A percentile compares a stretch with the other conserved stretches of the same genome.
Conservation (phyloP, 345 rosid genomes). For the Eucalyptus fibrosa region DNA sequence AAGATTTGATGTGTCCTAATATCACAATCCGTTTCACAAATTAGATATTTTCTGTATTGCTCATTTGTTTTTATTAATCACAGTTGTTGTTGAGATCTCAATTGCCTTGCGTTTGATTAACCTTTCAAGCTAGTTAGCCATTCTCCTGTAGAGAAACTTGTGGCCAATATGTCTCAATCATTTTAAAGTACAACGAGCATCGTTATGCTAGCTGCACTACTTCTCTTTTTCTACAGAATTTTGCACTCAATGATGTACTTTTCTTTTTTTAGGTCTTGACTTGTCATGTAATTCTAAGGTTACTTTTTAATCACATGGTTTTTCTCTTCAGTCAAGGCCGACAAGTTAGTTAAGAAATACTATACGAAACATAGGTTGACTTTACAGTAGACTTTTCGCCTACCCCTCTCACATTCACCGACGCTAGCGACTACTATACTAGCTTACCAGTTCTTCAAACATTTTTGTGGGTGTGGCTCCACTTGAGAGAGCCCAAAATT, state of each 20-base stretch:
- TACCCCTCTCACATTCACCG: too few species aligned
- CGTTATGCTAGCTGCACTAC: neutral
- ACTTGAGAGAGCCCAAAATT: too few species aligned
- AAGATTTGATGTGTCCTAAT: neutral
- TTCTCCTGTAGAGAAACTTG: neutral
- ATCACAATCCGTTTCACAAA: neutral
- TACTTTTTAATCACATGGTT: neutral
- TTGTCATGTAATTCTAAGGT: neutral
- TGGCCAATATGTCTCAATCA: neutral
- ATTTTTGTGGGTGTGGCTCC: too few species aligned
- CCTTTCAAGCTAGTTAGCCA: neutral
- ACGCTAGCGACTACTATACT: rapidly evolving
- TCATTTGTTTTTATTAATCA: neutral
- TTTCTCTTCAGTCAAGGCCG: too few species aligned
- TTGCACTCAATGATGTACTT: neutral
- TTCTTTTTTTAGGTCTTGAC: neutral
- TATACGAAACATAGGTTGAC: too few species aligned
- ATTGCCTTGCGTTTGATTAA: neutral
- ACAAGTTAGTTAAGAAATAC: too few species aligned
- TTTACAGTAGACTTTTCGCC: too few species aligned
- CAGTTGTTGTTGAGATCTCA: neutral
- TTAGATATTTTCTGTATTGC: too few species aligned
- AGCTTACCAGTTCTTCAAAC: too few species aligned
- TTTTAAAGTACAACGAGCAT: neutral
- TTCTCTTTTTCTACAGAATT: neutral